Evolutionary conservation across 306 rosid species (phyloP).

Genomic region (Dryas alaskensis): DNA sequence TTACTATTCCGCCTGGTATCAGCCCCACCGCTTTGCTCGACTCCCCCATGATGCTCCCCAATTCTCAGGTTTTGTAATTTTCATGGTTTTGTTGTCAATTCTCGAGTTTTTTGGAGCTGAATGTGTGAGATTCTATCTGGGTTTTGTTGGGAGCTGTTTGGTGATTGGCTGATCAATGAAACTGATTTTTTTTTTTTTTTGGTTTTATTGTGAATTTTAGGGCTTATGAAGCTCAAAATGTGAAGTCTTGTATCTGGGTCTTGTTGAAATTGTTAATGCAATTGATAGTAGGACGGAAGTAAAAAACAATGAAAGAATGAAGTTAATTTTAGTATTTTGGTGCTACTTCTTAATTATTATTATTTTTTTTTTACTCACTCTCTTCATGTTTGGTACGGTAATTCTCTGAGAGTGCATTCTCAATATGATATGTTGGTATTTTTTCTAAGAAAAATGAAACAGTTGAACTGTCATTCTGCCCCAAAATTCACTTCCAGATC

Average conservation of each 20-base stretch:
- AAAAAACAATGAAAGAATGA: neutral
- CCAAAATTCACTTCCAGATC: neutral
- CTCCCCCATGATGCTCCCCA: constrained; percentile 69
- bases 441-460: neutral
- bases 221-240: neutral
- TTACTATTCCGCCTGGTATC: constrained; percentile 64
- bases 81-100: neutral
- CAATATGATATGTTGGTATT: neutral
- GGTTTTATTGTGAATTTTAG: neutral
- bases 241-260: neutral
- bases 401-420: neutral
- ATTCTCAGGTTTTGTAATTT: constrained; percentile 48
- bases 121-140: neutral
- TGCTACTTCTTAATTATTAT: neutral
- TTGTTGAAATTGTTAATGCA: neutral
- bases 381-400: neutral
- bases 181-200: neutral
- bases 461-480: neutral
- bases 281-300: neutral
- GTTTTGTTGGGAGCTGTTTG: neutral
- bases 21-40: constrained; percentile 77
- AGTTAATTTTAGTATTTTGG: neutral
- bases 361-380: neutral
- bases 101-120: neutral
- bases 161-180: constrained; percentile 1